Evolutionary conservation across 2,329 filamentous ascomycete species (phyloP), one percentile per base, ranked within the genome.

Genomic region (Aspergillus sp.): DNA sequence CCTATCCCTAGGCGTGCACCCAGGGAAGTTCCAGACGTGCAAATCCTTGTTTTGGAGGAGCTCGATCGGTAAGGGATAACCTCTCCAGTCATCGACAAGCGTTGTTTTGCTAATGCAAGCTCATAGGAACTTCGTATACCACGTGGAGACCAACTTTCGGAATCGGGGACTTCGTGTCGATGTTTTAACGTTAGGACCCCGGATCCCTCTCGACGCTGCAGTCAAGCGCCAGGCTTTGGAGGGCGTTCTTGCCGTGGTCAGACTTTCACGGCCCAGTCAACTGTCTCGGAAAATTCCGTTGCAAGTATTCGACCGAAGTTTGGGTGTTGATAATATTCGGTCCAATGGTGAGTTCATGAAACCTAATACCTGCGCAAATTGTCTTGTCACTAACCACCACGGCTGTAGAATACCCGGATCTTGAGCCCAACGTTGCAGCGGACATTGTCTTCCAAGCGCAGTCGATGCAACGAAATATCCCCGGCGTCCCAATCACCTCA

Each of bases 151-250:
- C 34, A 83, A 86, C 0, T 96, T 98, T 71, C 82, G 84, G 57
- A 82, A 83, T 34, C 86, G 88, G 54, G 86, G 87, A 2, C 79
- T 98, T 39, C 88, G 84, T 59, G 87, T 88, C 13, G 89, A 96
- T 66, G 87, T 92, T 19, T 87, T 96, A 75, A 89, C 89, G 64
- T 80, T 97, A 46, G 89, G 87, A 55, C 87, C 91, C 30, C 86
- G 89, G 20, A 85, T 96, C 46, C 85, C 89, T 17, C 86, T 93
- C 61, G 85, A 89, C 37, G 85, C 88, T 5, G 87, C 96, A n/a
- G 85, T 97, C 52, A 87, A 91, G 64, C 84, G 90, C 52, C 91
- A 96, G 70, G 90, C 96, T 39, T 79, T 93, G 11, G 93, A 98
- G 73, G 93, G 95, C 17, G 93, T 97, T 1, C 83, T 90, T 51